A percentile compares a stretch with the other conserved stretches of the same genome.
These are phyloP conservation scores for Lophiostoma macrostomum DNA, from an alignment of 495 filamentous ascomycete species.

Conservation along the genomic window DNA sequence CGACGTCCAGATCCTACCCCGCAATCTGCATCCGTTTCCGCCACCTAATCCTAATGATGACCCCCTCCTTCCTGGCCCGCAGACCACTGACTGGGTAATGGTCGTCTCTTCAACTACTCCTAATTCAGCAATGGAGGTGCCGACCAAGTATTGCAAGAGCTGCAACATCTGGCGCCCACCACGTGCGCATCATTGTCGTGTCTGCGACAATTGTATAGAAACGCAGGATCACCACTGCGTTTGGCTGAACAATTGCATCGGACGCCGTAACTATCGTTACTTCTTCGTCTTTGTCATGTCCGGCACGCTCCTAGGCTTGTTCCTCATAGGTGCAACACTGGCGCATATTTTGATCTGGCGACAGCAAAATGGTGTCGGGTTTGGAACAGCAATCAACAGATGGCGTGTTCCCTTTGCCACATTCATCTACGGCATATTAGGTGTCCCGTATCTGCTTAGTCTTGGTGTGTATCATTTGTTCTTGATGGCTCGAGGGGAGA, in stretches of 20 bases:
- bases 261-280: slow-evolving; percentile 95
- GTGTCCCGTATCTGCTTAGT: slow-evolving; percentile 76
- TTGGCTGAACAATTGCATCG: slow-evolving; percentile 98
- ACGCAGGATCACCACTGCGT: slow-evolving; percentile 98
- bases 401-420: slow-evolving; percentile 84
- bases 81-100: slow-evolving; percentile 86
- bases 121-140: slow-evolving; percentile 89
- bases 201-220: slow-evolving; percentile 96
- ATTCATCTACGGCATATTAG: slow-evolving; percentile 76
- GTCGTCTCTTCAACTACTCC: slow-evolving; percentile 71
- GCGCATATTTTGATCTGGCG: slow-evolving; percentile 76
- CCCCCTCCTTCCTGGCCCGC: slow-evolving; percentile 73
- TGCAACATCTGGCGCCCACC: slow-evolving; percentile 96
- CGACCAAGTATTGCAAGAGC: slow-evolving; percentile 94
- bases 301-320: slow-evolving; percentile 70
- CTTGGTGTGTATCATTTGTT: slow-evolving; percentile 86
- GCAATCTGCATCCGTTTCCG: slow-evolving; percentile 71
- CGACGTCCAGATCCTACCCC: slow-evolving; percentile 87
- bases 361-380: slow-evolving; percentile 56
- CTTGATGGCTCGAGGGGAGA: slow-evolving; percentile 84
- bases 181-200: slow-evolving; percentile 89
- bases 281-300: slow-evolving; percentile 87
- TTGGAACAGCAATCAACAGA: slow-evolving; percentile 59
- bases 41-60: slow-evolving; percentile 63
- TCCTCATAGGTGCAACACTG: slow-evolving; percentile 70